These are phyloP conservation scores for Picea sitchensis DNA, from an alignment of 75 land plant species.

Conservation along the genomic window DNA sequence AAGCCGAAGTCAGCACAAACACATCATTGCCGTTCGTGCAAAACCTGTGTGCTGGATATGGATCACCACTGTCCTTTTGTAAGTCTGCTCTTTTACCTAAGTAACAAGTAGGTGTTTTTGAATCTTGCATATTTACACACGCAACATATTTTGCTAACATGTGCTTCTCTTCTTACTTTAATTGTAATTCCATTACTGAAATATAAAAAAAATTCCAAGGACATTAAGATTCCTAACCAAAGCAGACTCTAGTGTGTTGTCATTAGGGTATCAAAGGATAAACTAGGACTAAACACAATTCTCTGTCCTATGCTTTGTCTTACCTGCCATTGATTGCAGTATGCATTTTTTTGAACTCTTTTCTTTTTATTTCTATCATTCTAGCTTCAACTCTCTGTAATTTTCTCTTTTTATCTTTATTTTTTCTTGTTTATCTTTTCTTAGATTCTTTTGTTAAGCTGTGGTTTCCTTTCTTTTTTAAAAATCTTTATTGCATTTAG, in stretches of 20 bases:
- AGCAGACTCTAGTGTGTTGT: not conserved
- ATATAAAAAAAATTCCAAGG: not conserved
- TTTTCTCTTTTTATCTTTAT: not conserved
- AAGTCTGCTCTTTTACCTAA: conserved; percentile 36
- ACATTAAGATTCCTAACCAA: not conserved
- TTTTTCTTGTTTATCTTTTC: not conserved
- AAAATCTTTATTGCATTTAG: not conserved
- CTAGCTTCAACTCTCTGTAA: too few relatives aligned
- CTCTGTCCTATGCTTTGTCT: not conserved
- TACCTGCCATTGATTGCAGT: not conserved
- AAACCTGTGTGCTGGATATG: conserved; percentile 87
- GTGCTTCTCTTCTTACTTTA: not conserved
- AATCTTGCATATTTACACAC: not conserved
- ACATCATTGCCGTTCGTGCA: conserved; percentile 92
- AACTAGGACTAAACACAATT: not conserved
- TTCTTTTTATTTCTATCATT: not conserved
- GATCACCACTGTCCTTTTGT: conserved; percentile 99
- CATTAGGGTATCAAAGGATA: not conserved
- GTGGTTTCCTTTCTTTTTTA: too few relatives aligned
- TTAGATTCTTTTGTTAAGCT: too few relatives aligned
- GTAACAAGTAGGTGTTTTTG: not conserved
- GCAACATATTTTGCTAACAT: not conserved
- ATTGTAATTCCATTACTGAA: not conserved
- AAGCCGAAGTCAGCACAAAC: conserved; percentile 87
- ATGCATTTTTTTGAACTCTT: not conserved